A percentile compares a stretch with the other conserved stretches of the same genome.
These are phyloP conservation scores for Leccinum longicurvipes DNA, from an alignment of 768 basidiomycete genomes.

Conservation along the genomic window DNA sequence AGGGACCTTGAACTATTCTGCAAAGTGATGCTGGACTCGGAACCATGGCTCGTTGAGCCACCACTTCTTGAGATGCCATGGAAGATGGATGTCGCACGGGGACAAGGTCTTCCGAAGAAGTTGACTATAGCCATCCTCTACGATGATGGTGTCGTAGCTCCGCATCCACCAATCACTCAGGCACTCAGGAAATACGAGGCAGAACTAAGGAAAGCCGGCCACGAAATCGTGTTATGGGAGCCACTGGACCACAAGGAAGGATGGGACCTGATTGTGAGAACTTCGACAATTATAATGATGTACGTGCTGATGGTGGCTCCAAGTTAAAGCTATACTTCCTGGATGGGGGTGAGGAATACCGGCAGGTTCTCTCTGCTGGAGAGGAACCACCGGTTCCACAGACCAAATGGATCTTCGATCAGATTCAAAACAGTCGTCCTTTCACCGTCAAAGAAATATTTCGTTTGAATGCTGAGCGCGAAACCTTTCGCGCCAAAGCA, in stretches of 20 bases:
- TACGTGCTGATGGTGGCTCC: constrained; percentile 15
- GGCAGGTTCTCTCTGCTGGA: constrained; percentile 32
- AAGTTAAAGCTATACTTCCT: constrained; percentile 48
- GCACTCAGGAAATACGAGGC: constrained; percentile 39
- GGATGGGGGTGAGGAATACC: constrained; percentile 47
- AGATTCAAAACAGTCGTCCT: constrained; percentile 36
- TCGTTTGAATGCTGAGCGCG: constrained; percentile 42
- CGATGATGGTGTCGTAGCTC: constrained; percentile 49
- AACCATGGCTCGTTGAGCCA: constrained; percentile 47
- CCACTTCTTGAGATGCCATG: constrained; percentile 50
- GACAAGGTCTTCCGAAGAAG: constrained; percentile 37
- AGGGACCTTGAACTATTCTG: constrained; percentile 50
- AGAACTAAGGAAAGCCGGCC: constrained; percentile 43
- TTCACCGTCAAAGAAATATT: constrained; percentile 43
- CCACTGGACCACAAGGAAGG: constrained; percentile 42
- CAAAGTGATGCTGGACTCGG: constrained; percentile 41
- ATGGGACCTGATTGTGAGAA: constrained; percentile 46
- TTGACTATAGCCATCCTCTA: constrained; percentile 46
- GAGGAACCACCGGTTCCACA: constrained; percentile 40
- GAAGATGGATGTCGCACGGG: constrained; percentile 39
- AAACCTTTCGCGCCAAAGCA: constrained; percentile 38
- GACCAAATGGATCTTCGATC: constrained; percentile 42
- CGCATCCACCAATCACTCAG: constrained; percentile 45
- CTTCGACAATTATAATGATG: neutral
- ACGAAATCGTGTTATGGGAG: constrained; percentile 49